phyloP scores from a whole-genome alignment of 495 filamentous ascomycete species.

The Penicillium salamii region DNA sequence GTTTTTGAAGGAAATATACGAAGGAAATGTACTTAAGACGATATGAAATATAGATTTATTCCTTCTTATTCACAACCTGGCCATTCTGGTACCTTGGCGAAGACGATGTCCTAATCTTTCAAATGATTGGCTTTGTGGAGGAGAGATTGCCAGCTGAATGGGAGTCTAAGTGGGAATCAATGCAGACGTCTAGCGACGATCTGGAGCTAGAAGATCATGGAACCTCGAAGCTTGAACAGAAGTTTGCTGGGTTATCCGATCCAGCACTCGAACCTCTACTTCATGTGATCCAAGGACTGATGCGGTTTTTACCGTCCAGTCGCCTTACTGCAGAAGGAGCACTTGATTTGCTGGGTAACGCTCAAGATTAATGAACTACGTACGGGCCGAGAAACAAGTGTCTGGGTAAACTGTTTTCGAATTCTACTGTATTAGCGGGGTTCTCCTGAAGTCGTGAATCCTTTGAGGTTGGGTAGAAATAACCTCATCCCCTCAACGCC shows the following conservation, averaged over 20 bases:
- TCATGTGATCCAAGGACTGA: constrained; percentile 1
- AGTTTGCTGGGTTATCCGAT: background rate
- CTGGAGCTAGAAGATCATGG: background rate
- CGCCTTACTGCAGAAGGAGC: constrained; percentile 12
- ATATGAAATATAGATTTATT: constrained; percentile 19
- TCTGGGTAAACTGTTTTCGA: no score
- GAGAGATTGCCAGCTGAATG: constrained; percentile 14
- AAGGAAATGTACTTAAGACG: constrained; percentile 6
- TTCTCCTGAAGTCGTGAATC: no score
- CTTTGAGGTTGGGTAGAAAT: no score
- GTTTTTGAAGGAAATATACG: no score
- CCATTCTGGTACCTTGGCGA: constrained; percentile 23
- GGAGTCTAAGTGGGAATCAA: constrained; percentile 17
- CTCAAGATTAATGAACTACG: constrained; percentile 7
- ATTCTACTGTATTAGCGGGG: no score
- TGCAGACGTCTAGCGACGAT: constrained; percentile 10
- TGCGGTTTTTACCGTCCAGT: constrained; percentile 4
- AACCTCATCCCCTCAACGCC: no score
- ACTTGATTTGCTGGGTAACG: constrained; percentile 10
- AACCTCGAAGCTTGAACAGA: constrained; percentile 2
- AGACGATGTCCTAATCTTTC: constrained; percentile 11
- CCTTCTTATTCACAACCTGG: constrained; percentile 16
- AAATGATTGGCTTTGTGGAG: constrained; percentile 21
- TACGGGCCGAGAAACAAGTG: no score
- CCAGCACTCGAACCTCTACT: constrained; percentile 7